Evolutionary conservation across 805 yeast species (phyloP).

Genomic region (Candida stauntonica): DNA sequence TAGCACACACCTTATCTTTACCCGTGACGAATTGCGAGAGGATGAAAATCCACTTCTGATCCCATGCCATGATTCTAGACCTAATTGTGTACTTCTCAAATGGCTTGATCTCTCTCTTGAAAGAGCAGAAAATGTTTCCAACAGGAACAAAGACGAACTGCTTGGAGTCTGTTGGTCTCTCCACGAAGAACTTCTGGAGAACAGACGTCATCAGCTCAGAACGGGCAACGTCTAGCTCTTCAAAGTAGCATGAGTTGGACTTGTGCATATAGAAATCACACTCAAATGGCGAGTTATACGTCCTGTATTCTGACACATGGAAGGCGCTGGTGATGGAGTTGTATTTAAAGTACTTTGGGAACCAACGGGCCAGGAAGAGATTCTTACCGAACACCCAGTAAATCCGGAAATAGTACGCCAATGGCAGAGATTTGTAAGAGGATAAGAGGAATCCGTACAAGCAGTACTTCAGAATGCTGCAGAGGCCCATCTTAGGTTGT

Average conservation of each 20-base stretch:
- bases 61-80: constrained; percentile 74
- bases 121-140: constrained; percentile 63
- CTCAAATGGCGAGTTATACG: constrained; percentile 72
- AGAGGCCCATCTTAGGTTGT: constrained; percentile 1
- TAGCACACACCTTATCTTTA: constrained; percentile 40
- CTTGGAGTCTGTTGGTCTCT: constrained; percentile 39
- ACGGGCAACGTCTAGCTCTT: constrained; percentile 78
- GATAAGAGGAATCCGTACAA: constrained; percentile 28
- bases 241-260: constrained; percentile 79
- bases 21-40: constrained; percentile 52
- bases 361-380: constrained; percentile 35
- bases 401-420: constrained; percentile 62
- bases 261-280: constrained; percentile 87
- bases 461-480: constrained; percentile 4
- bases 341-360: constrained; percentile 9
- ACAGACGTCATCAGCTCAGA: constrained; percentile 52
- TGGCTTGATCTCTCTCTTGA: constrained; percentile 69
- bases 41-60: constrained; percentile 78
- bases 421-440: constrained; percentile 62
- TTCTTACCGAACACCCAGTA: constrained; percentile 41
- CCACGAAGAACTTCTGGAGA: constrained; percentile 52
- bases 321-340: constrained; percentile 31
- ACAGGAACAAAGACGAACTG: constrained; percentile 58
- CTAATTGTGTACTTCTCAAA: constrained; percentile 53
- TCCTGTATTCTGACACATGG: constrained; percentile 36